Evolutionary conservation across 306 rosid genomes (phyloP), one percentile per base, ranked within the genome.

Genomic region (Sophora flavescens): DNA sequence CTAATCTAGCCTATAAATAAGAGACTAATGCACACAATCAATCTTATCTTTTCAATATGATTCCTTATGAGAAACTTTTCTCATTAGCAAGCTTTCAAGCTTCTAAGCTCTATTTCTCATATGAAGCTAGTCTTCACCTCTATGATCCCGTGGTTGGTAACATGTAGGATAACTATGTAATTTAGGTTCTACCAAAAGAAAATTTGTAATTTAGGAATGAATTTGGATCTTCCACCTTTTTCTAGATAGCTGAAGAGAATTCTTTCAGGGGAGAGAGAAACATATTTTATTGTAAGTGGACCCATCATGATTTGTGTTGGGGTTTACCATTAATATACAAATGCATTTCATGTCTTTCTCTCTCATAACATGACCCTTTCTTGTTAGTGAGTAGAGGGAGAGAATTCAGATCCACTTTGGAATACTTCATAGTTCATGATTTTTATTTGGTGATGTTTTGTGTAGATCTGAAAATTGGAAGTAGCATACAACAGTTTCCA

Each of bases 381-480:
- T 3, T 52, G 56, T 39, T 41, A 14, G 38, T 68, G 61, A 6
- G 22, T 54, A n/a, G 42, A 53, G 39, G 44, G 70, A 53, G 67
- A 53, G 10, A 53, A n/a, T 15, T 41, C 13, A 33, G 57, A 54
- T 65, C 16, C 68, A 30, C 33, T 78, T 69, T 14, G 56, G 53
- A 50, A 63, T 52, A 41, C 44, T 63, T n/a, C 14, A 30, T 58
- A 56, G 30, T 32, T 30, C 47, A 1, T 80, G 38, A 64, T 45
- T 73, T 65, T 17, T 38, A 17, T 35, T 44, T 42, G 74, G 62
- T 56, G 56, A 44, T 80, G 13, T 57, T 59, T 86, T 87, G 11
- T 72, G 80, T 63, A 80, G 87, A 42, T 6, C 35, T 70, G 65
- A 84, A 74, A 77, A 72, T 82, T 54, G 71, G 72, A 65, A 41